Percentiles rank a stretch among this genome's conserved stretches.
Conservation (phyloP, 768 basidiomycete species). For the Russula emetica region DNA sequence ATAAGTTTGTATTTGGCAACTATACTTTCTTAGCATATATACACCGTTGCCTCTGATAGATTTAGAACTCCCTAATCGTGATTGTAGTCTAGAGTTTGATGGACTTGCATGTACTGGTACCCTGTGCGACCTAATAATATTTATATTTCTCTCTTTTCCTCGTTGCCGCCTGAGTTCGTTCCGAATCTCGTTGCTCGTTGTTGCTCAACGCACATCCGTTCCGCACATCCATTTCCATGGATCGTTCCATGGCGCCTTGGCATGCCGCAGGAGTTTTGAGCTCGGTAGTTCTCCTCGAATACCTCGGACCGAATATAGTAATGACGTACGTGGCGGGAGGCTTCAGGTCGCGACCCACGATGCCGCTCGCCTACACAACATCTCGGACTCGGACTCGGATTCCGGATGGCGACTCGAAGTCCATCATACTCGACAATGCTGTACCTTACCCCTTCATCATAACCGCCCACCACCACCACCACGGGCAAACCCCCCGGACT, state of each 20-base stretch:
- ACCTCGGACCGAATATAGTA: background rate
- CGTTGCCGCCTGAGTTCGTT: background rate
- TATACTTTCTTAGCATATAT: conserved; percentile 14
- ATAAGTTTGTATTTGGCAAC: background rate
- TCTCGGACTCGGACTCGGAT: background rate
- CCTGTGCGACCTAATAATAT: background rate
- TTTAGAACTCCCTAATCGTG: conserved; percentile 13
- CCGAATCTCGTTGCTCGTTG: background rate
- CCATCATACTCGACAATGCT: background rate
- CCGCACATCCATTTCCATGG: conserved; percentile 3
- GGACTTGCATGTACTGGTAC: conserved; percentile 4
- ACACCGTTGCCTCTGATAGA: background rate
- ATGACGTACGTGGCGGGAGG: conserved; percentile 22
- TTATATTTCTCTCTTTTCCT: background rate
- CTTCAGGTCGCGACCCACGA: background rate
- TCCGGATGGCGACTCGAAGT: background rate
- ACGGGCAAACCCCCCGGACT: background rate
- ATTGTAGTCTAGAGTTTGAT: conserved; percentile 1
- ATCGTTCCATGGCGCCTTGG: background rate
- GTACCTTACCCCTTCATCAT: background rate
- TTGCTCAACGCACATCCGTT: background rate
- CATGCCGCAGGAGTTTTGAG: background rate
- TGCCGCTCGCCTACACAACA: background rate
- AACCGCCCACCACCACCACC: background rate
- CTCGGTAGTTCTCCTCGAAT: background rate